Conservation (phyloP, 75 land plant species). For the Sequoiadendron giganteum region DNA sequence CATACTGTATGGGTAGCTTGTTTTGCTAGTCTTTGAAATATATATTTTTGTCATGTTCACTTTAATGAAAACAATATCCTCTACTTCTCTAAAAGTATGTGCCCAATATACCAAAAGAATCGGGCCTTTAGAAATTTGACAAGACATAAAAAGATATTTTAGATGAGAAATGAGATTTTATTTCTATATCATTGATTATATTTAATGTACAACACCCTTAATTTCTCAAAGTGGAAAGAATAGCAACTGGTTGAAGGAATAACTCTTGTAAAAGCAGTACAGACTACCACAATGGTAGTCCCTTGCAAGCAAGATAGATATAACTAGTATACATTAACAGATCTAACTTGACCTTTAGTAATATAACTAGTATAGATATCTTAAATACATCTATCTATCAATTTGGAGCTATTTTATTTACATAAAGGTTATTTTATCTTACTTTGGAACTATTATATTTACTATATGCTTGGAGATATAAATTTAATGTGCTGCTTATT, state of each 20-base stretch:
- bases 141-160: not conserved
- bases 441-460: too few relatives aligned
- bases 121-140: not conserved
- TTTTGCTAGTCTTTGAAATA: not conserved
- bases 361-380: too few relatives aligned
- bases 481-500: too few relatives aligned
- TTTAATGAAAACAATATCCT: not conserved
- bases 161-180: not conserved
- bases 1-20: not conserved
- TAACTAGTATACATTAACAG: not conserved
- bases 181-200: not conserved
- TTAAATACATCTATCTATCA: too few relatives aligned
- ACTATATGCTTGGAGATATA: too few relatives aligned
- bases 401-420: too few relatives aligned
- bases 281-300: not conserved
- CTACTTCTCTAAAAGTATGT: not conserved
- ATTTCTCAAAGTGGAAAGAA: not conserved
- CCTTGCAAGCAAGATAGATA: not conserved
- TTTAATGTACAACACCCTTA: not conserved
- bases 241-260: not conserved
- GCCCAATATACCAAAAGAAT: not conserved
- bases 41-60: not conserved
- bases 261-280: not conserved
- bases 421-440: too few relatives aligned
- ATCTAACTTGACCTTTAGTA: not conserved